Percentiles rank a stretch among this genome's conserved stretches.
These are phyloP conservation scores for Oxytropis ochrocephala DNA, from an alignment of 306 rosid species.

Conservation along the genomic window DNA sequence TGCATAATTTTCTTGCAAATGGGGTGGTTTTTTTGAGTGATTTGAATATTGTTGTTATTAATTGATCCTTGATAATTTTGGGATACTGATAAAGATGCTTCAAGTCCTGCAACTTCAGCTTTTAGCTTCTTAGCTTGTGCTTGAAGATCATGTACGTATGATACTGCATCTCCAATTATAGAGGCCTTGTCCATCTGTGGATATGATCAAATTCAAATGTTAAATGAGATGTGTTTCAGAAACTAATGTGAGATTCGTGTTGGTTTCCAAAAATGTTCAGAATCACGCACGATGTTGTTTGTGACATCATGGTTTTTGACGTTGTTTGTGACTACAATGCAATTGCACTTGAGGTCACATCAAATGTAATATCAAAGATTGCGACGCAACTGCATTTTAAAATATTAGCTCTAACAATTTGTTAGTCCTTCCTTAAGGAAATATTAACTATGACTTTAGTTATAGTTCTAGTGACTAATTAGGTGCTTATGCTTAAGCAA, in stretches of 20 bases:
- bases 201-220: not conserved
- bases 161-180: conserved; percentile 80
- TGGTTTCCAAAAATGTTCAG: too few species aligned
- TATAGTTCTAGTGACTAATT: too few species aligned
- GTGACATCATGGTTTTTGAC: too few species aligned
- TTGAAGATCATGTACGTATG: conserved; percentile 68
- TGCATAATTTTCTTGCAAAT: conserved; percentile 51
- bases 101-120: conserved; percentile 62
- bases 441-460: too few species aligned
- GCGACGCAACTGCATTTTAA: too few species aligned
- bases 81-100: conserved; percentile 46
- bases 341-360: too few species aligned
- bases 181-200: conserved; percentile 94
- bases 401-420: too few species aligned
- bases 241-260: not conserved
- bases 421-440: not conserved
- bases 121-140: conserved; percentile 61
- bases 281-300: too few species aligned
- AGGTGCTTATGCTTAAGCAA: too few species aligned
- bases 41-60: conserved; percentile 26
- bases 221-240: not conserved
- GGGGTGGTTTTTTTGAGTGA: conserved; percentile 7
- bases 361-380: too few species aligned
- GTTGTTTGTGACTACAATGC: too few species aligned
- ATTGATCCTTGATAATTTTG: conserved; percentile 35